Percentiles rank a stretch among this genome's conserved stretches.
phyloP scores from a whole-genome alignment of 495 filamentous ascomycete genomes.

The Penicillium ucsense region DNA sequence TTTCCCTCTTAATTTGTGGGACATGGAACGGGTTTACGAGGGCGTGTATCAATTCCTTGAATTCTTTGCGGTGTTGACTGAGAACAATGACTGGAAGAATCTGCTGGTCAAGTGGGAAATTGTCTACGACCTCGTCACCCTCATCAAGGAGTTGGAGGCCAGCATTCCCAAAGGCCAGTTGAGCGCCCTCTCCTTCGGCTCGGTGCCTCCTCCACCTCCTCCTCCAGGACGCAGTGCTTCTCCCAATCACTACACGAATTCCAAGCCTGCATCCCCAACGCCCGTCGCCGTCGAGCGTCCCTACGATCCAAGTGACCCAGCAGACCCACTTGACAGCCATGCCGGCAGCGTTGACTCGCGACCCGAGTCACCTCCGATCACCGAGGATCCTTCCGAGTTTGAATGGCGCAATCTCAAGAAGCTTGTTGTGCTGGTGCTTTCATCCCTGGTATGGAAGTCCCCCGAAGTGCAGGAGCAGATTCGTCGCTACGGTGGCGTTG shows the following conservation, averaged over 20 bases:
- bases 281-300: constrained; percentile 49
- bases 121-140: constrained; percentile 68
- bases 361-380: constrained; percentile 51
- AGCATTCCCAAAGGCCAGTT: constrained; percentile 69
- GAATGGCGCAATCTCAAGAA: constrained; percentile 92
- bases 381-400: constrained; percentile 77
- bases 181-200: constrained; percentile 30
- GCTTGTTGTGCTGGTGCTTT: constrained; percentile 77
- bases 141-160: constrained; percentile 77
- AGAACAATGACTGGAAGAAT: constrained; percentile 55
- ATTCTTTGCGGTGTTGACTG: constrained; percentile 84
- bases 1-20: constrained; percentile 91
- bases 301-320: constrained; percentile 41
- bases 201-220: constrained; percentile 17
- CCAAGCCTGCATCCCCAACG: constrained; percentile 18
- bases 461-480: constrained; percentile 78
- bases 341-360: constrained; percentile 35
- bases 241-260: constrained; percentile 14
- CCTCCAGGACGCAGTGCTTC: constrained; percentile 17
- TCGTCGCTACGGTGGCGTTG: constrained; percentile 67
- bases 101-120: constrained; percentile 85
- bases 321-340: constrained; percentile 29
- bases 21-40: constrained; percentile 87
- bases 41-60: constrained; percentile 89
- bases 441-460: constrained; percentile 72